Base-by-base conservation (phyloP, 139 green algal genomes). In the Diplosphaera chodatii region DNA sequence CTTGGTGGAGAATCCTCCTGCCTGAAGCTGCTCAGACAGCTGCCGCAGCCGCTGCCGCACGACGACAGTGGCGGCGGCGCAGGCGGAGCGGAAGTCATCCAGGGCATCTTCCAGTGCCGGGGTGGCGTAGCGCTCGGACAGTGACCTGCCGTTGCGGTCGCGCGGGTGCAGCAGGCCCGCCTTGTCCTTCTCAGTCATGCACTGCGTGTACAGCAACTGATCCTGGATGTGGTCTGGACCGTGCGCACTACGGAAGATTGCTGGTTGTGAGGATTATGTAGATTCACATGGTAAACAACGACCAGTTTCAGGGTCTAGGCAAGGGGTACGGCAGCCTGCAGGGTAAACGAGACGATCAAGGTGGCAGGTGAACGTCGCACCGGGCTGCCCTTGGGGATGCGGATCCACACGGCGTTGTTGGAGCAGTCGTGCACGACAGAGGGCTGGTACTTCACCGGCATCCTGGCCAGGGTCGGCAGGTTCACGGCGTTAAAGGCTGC, bases 401-500 rank as follows among this genome's bases (percentile, higher is more conserved):
- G 70, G 31, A 88, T n/a, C 83, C 83, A 88, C 1, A 82, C 55
- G 22, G 80, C 77, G 48, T 84, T 84, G 76, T 88, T 88, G 64
- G 62, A 23, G 18, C 23, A 10, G 37, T 85, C 76, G 30, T 65
- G 67, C n/a, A 71, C 20, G 0, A 80, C 23, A 18, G 18, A 34
- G 18, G 78, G 74, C 15, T 64, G 13, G 10, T n/a, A 59, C 48
- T 59, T 59, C 3, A 25, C 48, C 48, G 48, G 72, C 37, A 64
- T 41, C 25, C 64, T 73, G 6, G 62, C 23, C 63, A 62, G 28
- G 32, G 18, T 20, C 27, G 32, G 73, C 34, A 73, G 16, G 21
- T 32, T 1, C 4, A 72, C 22, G 1, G 31, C 31, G 0, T 30
- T 23, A 18, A 68, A 67, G 6, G 34, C 40, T 6, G 21, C 0